Percentiles rank a stretch among this genome's conserved stretches.
phyloP scores from a whole-genome alignment of 768 basidiomycete species.

The Suillus bovinus region DNA sequence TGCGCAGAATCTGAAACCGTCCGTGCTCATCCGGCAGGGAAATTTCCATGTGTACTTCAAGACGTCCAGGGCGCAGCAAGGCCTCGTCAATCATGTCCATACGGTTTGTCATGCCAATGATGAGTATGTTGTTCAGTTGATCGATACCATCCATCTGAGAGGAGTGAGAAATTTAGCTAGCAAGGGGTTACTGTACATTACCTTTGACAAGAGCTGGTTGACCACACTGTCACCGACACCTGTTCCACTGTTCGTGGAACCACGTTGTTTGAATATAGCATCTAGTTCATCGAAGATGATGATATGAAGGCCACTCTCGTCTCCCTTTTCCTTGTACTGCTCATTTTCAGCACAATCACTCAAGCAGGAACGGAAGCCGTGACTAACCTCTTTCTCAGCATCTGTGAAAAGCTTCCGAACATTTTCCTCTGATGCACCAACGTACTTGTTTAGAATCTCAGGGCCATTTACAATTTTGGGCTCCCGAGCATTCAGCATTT shows the following conservation, averaged over 20 bases:
- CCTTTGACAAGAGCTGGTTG: slow-evolving; percentile 97
- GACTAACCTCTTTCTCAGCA: slow-evolving; percentile 88
- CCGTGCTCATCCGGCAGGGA: slow-evolving; percentile 94
- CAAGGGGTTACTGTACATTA: slow-evolving; percentile 28
- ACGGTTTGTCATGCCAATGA: slow-evolving; percentile 99
- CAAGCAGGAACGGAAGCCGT: neutral
- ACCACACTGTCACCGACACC: slow-evolving; percentile 99
- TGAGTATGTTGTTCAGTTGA: slow-evolving; percentile 96
- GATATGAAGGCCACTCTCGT: slow-evolving; percentile 96
- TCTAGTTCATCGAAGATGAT: slow-evolving; percentile 99
- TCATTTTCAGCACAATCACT: slow-evolving; percentile 8
- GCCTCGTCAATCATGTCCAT: slow-evolving; percentile 99
- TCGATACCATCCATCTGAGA: slow-evolving; percentile 98
- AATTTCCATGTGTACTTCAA: slow-evolving; percentile 99
- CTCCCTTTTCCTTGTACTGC: slow-evolving; percentile 95
- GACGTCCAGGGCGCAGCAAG: slow-evolving; percentile 93
- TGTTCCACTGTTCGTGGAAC: slow-evolving; percentile 85
- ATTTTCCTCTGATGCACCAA: slow-evolving; percentile 97
- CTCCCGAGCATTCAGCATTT: slow-evolving; percentile 97
- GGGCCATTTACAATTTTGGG: slow-evolving; percentile 99
- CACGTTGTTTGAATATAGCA: slow-evolving; percentile 98
- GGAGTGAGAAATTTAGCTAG: slow-evolving; percentile 13
- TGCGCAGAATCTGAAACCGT: slow-evolving; percentile 89
- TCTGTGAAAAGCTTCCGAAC: slow-evolving; percentile 97
- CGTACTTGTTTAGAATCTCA: slow-evolving; percentile 95